Base-by-base conservation (phyloP, 2,329 filamentous ascomycete species). In the Fusarium longipes region DNA sequence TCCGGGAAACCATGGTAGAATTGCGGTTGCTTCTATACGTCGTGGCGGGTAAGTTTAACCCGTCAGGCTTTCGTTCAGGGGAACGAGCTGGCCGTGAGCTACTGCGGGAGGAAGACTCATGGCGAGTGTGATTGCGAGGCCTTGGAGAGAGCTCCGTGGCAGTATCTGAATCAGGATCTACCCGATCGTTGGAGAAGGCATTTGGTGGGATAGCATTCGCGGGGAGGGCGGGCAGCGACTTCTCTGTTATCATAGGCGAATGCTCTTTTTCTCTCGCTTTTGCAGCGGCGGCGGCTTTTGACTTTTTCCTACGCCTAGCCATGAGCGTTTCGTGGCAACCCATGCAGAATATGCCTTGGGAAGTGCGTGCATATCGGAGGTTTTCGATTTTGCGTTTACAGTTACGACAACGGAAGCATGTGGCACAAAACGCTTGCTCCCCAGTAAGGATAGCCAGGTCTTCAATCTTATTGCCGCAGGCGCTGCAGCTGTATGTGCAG, bases 351-450 rank as follows among this genome's bases (percentile, higher is more conserved):
- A 99, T 99, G 63, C 96, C 96, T 79, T 98, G 96, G 9, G 95
- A 97, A 2, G 96, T 99, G 75, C 96, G 89, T 54, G 96, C 96
- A 87, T 98, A 99, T 77, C 95, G 90, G 68, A 99, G 84, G 77
- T 99, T 99, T 80, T 99, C 96, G 63, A 99, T 99, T 83, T 97
- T 97, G 77, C 92, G 89, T 83, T 98, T 99, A 85, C 96, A 99
- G 78, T 98, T 99, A 73, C 96, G 88, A 82, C 96, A 99, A 74
- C 94, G 89, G 82, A 99, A 99, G 81, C 96, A 99, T 57, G 93
- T 95, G 40, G 94, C 93, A 80, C 96, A 99, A 78, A 97, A 99
- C 42, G 96, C 96, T 81, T 99, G 95, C 75, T 99, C 96, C 68
- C 96, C 96, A 0, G 96, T 99, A 70, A 99, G 84, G 78, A 99